These are phyloP conservation scores for Tolypocladium tropicale DNA, from an alignment of 2,329 filamentous ascomycete genomes.

Conservation along the genomic window DNA sequence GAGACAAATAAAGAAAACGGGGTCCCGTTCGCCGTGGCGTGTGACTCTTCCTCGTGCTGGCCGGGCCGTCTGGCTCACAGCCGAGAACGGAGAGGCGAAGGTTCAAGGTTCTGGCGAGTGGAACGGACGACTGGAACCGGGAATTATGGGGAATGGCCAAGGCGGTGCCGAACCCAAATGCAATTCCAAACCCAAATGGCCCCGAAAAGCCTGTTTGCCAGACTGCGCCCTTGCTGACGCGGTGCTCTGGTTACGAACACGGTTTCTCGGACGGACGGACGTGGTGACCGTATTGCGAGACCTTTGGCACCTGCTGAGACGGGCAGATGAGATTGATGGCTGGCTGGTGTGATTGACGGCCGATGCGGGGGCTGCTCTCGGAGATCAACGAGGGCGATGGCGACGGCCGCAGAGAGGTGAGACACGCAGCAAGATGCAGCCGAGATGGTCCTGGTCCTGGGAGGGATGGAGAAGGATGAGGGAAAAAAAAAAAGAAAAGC, in stretches of 20 bases:
- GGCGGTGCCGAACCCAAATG: background rate
- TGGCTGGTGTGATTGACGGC: constrained; percentile 1
- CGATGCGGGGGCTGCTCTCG: constrained; percentile 1
- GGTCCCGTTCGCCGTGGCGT: constrained; percentile 1
- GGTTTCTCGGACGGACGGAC: background rate
- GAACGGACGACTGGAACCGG: constrained; percentile 4
- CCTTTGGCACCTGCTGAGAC: background rate
- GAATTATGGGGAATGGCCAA: background rate
- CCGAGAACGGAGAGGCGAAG: constrained; percentile 8
- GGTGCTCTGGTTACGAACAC: too few relatives aligned
- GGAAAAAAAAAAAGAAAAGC: too few relatives aligned
- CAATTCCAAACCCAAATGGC: background rate
- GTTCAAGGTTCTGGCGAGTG: background rate
- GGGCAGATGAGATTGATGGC: background rate
- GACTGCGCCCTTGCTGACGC: background rate
- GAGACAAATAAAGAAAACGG: background rate
- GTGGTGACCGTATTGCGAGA: background rate
- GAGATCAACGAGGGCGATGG: background rate
- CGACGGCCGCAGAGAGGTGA: background rate
- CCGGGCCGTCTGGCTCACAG: constrained; percentile 1
- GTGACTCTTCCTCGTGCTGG: constrained; percentile 2
- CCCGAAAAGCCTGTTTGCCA: background rate
- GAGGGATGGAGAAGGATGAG: background rate
- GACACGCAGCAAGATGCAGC: background rate
- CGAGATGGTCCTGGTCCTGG: background rate